Base-by-base conservation (phyloP, 179 eudicot species). In the Spergularia azorica region DNA sequence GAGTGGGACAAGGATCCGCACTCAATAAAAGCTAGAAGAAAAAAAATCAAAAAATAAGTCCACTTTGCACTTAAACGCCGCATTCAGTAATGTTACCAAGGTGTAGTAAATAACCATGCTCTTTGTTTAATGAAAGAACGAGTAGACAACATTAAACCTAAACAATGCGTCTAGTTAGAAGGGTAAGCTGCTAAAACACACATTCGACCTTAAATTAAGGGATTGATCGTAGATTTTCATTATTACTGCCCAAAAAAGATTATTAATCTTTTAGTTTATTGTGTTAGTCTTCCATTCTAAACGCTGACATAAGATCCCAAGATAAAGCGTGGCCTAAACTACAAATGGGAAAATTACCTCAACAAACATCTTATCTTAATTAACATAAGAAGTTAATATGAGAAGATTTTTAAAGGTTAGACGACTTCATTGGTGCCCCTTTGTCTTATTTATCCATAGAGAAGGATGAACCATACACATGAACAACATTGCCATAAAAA, bases 401-500 rank as follows among this genome's bases (percentile, higher is more conserved):
- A 17, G 20, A 60, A 18, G 11, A 21, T 21, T 60, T 60, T 60
- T 60, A 60, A 60, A 60, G 63, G 26, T 60, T 9, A 17, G 21
- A 60, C 18, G 64, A 60, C 64, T 60, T 3, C 4, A 20, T 60
- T 20, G 21, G 64, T 60, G 64, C 21, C 64, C 64, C 46, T 36
- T 13, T 18, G 68, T 65, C 69, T 65, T 20, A 65, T 50, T 51
- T 65, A 38, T 65, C 69, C 69, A 38, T 65, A 17, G 69, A n/a
- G 20, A 65, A 39, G 8, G 68, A 64, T 13, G 69, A 65, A 41
- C 69, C 69, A 39, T 65, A 20, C 51, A 65, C 51, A 60, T 60
- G 51, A 15, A 65, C 39, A 62, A 65, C 15, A 39, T 41, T 65
- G 69, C 51, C 69, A 65, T 65, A 65, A 65, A 41, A 38, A 65